A percentile compares a stretch with the other conserved stretches of the same genome.
These are phyloP conservation scores for Sanghuangporus baumii DNA, from an alignment of 1,284 basidiomycete species.

Conservation along the genomic window DNA sequence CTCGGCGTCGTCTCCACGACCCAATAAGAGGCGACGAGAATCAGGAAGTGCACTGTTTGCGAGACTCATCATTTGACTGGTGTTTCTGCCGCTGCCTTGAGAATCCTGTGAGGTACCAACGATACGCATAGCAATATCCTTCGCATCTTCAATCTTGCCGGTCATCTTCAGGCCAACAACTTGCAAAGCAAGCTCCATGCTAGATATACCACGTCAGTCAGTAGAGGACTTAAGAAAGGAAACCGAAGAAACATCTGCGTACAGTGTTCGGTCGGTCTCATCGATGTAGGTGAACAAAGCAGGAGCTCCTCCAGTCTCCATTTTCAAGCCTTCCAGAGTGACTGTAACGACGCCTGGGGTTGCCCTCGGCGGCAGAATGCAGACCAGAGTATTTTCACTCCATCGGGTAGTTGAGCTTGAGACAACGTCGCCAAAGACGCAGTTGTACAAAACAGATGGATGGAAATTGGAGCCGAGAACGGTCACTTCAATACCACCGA, in stretches of 20 bases:
- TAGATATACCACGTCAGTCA: slow-evolving; percentile 27
- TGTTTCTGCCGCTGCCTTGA: slow-evolving; percentile 30
- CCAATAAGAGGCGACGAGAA: slow-evolving; percentile 47
- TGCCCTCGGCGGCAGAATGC: slow-evolving; percentile 82
- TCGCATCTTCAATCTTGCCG: slow-evolving; percentile 88
- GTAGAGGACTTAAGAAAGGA: slow-evolving; percentile 18
- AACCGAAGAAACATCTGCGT: slow-evolving; percentile 31
- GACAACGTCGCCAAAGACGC: slow-evolving; percentile 82
- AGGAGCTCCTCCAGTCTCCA: slow-evolving; percentile 43
- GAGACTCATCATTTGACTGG: slow-evolving; percentile 48
- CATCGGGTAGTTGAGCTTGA: slow-evolving; percentile 86
- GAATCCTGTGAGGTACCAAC: slow-evolving; percentile 49
- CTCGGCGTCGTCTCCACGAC: slow-evolving; percentile 47
- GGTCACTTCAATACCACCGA: slow-evolving; percentile 94
- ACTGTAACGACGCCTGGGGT: slow-evolving; percentile 88
- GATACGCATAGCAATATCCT: slow-evolving; percentile 85
- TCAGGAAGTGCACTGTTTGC: slow-evolving; percentile 39
- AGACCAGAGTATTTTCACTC: slow-evolving; percentile 93
- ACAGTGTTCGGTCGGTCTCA: slow-evolving; percentile 83
- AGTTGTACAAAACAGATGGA: slow-evolving; percentile 60
- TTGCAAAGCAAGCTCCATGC: slow-evolving; percentile 92
- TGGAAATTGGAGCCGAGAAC: slow-evolving; percentile 89
- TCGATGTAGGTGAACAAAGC: slow-evolving; percentile 87
- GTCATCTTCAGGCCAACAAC: slow-evolving; percentile 97
- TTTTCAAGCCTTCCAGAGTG: slow-evolving; percentile 70